Percentiles rank a stretch among this genome's conserved stretches.
These are phyloP conservation scores for Venustampulla echinocandica DNA, from an alignment of 495 filamentous ascomycete species.

Conservation along the genomic window DNA sequence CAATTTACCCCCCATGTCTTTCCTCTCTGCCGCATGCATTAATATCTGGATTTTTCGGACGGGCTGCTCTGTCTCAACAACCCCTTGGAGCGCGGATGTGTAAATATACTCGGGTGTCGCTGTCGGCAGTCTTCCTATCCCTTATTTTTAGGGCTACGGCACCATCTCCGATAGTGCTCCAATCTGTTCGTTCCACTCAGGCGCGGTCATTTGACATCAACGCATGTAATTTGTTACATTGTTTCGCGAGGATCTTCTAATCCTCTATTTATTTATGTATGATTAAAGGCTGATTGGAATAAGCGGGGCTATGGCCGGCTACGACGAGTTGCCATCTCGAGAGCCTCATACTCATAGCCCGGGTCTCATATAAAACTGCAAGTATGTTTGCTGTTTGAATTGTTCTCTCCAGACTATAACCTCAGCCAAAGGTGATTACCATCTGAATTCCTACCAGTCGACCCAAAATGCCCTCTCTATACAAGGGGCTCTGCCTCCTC, in stretches of 20 bases:
- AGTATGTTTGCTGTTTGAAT: no score
- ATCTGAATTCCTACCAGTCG: no score
- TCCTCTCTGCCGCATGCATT: not conserved
- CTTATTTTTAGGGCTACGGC: not conserved
- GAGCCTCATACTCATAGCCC: no score
- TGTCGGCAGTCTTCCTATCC: not conserved
- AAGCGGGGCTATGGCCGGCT: no score
- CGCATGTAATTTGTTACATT: not conserved
- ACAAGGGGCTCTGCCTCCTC: not conserved
- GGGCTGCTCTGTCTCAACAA: not conserved
- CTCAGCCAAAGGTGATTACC: no score
- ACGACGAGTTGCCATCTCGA: no score
- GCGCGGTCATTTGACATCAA: not conserved
- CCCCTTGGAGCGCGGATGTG: not conserved
- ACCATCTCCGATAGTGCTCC: not conserved
- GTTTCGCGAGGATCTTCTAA: no score
- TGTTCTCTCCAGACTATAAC: no score
- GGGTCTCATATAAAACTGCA: no score
- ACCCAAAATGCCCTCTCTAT: conserved; percentile 1
- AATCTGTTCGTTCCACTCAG: not conserved
- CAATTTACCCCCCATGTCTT: not conserved
- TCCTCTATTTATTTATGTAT: no score
- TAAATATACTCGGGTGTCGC: not conserved
- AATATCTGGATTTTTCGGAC: not conserved
- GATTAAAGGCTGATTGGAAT: no score